phyloP scores from a whole-genome alignment of 768 basidiomycete genomes.

The Boletus rubescentipes region DNA sequence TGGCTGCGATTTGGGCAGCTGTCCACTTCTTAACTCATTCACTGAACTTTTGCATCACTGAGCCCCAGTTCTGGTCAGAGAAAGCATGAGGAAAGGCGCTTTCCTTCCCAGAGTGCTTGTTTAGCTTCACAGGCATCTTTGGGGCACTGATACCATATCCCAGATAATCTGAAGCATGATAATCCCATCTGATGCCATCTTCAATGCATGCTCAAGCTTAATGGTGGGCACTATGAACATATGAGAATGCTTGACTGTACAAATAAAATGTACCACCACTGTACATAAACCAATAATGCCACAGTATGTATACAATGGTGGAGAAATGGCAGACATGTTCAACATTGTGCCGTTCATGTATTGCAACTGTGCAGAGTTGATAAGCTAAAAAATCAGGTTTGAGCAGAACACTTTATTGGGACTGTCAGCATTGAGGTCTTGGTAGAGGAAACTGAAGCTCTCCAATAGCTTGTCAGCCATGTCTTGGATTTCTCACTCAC shows the following conservation, averaged over 20 bases:
- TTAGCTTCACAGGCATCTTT: too few species aligned
- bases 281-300: not conserved
- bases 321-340: not conserved
- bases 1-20: too few species aligned
- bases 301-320: not conserved
- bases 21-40: too few species aligned
- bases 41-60: too few species aligned
- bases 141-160: too few species aligned
- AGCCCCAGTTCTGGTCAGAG: not conserved
- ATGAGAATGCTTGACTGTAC: too few species aligned
- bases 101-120: too few species aligned
- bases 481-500: not conserved
- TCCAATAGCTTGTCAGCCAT: slow-evolving; percentile 2
- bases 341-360: not conserved
- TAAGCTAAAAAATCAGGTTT: not conserved
- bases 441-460: not conserved
- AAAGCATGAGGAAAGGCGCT: not conserved
- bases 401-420: not conserved
- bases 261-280: not conserved
- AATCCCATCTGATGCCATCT: too few species aligned
- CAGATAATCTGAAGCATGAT: too few species aligned
- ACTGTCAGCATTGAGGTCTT: not conserved
- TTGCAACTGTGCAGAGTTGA: not conserved
- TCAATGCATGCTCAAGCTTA: too few species aligned
- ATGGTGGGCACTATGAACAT: too few species aligned